A percentile compares a stretch with the other conserved stretches of the same genome.
Conservation (phyloP, 2,329 filamentous ascomycete species). For the Nemania diffusa region DNA sequence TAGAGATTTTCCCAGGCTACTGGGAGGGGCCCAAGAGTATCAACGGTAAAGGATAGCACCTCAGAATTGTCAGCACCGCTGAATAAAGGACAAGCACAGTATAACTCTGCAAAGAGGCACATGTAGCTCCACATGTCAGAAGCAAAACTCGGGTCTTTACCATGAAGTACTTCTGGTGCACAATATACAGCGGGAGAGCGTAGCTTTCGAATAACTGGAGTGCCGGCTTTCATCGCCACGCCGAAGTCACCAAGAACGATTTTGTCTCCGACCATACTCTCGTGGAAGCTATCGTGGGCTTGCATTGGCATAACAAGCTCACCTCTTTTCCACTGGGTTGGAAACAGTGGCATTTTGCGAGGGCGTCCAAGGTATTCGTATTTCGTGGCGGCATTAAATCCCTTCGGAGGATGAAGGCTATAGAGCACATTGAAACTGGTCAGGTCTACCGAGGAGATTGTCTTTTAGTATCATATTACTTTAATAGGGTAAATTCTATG, state of each 20-base stretch:
- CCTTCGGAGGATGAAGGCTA: neutral
- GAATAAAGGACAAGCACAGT: neutral
- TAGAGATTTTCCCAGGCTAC: neutral
- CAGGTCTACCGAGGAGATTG: neutral
- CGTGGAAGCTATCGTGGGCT: neutral
- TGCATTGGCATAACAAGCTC: neutral
- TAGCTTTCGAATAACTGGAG: neutral
- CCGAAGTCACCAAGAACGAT: neutral
- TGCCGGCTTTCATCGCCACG: neutral
- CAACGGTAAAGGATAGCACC: neutral
- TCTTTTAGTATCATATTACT: too few relatives aligned
- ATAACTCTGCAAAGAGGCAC: neutral
- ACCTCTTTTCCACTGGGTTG: neutral
- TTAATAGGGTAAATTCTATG: too few relatives aligned
- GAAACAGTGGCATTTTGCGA: neutral
- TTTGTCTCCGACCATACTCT: neutral
- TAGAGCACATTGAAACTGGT: neutral
- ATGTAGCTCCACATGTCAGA: slow-evolving; percentile 7
- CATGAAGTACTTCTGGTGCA: neutral
- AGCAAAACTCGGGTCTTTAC: neutral
- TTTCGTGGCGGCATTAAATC: neutral
- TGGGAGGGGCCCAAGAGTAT: neutral
- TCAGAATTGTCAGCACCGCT: neutral
- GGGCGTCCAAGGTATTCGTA: neutral
- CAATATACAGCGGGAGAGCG: neutral